Evolutionary conservation across 2,329 filamentous ascomycete genomes (phyloP), one percentile per base, ranked within the genome.

Genomic region (Cladophialophora chaetospira): DNA sequence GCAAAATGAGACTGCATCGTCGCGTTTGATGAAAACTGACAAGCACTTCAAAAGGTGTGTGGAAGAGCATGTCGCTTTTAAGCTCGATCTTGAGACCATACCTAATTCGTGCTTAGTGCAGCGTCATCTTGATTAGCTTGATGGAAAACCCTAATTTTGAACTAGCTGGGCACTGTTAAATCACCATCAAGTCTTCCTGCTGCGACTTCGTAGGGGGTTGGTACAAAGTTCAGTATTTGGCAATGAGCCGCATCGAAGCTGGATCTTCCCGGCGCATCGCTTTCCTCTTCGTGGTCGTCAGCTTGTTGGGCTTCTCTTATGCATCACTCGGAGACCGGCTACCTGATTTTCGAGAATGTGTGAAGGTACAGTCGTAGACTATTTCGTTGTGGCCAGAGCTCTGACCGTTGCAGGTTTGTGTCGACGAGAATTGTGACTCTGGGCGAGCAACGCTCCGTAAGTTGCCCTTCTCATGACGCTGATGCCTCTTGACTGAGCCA

Each of bases 271-370:
- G 42, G 42, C 23, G 21, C 42, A 28, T 28, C 10, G 21, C 42
- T 25, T 13, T 44, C 13, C 13, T 13, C 5, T 6, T 31, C 4
- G 26, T 50, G 13, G n/a, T 46, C 26, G 2, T 33, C 15, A 13
- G 19, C 4, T 54, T 35, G 26, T 35, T 28, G 15, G 53, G 9
- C 31, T 48, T 8, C 47, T 35, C 21, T n/a, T 54, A 15, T 17
- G 94, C 91, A 25, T 97, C 92, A 3, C 68, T 86, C 46, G 94
- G 94, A 63, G 94, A 99, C 73, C 82, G 85, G 53, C 78, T 96
- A 58, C 90, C 90, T 15, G 91, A 96, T 68, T 99, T 99, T 72
- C 82, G 81, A 69, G 80, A 91, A 72, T 99, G 94, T 71, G 84
- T 97, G 51, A 76, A 90, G 79, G 93, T 96, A 77, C 63, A 77